Conservation (phyloP, 2,329 filamentous ascomycete species). For the Colletotrichum phormii region DNA sequence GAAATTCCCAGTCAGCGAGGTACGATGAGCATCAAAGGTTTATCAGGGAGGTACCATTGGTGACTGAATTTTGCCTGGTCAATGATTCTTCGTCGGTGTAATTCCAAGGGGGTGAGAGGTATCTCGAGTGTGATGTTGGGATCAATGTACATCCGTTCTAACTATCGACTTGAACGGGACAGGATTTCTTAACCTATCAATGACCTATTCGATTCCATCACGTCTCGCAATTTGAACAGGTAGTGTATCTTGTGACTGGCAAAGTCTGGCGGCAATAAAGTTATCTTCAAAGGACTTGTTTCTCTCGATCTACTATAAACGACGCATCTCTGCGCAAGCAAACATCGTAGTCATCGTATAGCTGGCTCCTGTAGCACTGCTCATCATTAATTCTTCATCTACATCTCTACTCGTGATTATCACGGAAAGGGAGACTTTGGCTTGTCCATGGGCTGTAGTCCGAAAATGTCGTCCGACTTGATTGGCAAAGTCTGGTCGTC, state of each 20-base stretch:
- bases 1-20: background rate
- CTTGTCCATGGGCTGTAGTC: constrained; percentile 59
- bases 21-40: background rate
- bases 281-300: background rate
- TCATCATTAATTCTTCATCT: constrained; percentile 4
- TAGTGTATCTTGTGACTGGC: background rate
- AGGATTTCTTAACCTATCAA: background rate
- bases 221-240: background rate
- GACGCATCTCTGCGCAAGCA: background rate
- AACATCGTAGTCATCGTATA: background rate
- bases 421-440: constrained; percentile 25
- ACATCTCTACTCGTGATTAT: constrained; percentile 1
- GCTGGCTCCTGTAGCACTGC: background rate
- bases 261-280: background rate
- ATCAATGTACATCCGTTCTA: background rate
- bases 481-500: constrained; percentile 48
- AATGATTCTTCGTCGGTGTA: background rate
- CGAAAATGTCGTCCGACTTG: constrained; percentile 64
- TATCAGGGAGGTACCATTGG: background rate
- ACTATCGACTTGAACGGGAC: background rate
- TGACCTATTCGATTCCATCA: background rate
- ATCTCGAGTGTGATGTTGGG: background rate
- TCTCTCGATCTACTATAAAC: background rate
- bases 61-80: background rate
- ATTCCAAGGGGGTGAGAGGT: background rate